Conservation (phyloP, 2,329 filamentous ascomycete genomes). For the Arthrobotrys pseudoclavata region DNA sequence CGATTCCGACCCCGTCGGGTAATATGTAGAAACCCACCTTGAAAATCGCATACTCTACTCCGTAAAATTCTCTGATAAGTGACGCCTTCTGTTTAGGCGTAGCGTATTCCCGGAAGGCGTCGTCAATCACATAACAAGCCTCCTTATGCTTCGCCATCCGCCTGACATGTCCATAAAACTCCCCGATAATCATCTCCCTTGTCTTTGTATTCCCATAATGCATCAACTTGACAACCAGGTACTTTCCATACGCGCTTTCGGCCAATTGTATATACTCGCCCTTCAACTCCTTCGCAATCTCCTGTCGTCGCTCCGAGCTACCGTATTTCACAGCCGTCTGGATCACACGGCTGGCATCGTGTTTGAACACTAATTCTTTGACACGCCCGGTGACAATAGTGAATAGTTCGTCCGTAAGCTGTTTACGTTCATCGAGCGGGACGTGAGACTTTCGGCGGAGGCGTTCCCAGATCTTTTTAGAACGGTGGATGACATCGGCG, state of each 20-base stretch:
- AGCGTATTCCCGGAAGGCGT: constrained; percentile 91
- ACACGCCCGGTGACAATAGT: constrained; percentile 90
- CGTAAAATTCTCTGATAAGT: constrained; percentile 95
- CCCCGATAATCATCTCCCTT: constrained; percentile 87
- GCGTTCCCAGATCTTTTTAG: constrained; percentile 97
- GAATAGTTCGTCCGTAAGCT: constrained; percentile 90
- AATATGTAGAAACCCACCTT: constrained; percentile 65
- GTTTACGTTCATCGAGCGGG: constrained; percentile 86
- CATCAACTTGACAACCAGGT: constrained; percentile 93
- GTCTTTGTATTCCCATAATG: constrained; percentile 91
- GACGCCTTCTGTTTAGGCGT: constrained; percentile 86
- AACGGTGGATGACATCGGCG: constrained; percentile 86
- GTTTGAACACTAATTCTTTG: constrained; percentile 97
- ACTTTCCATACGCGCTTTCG: constrained; percentile 97
- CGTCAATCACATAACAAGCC: constrained; percentile 96
- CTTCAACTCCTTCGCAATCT: constrained; percentile 87
- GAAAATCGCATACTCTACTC: constrained; percentile 89
- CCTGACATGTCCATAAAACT: constrained; percentile 94
- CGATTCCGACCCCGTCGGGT: constrained; percentile 64
- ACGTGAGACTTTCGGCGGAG: constrained; percentile 94
- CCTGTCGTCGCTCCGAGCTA: constrained; percentile 83
- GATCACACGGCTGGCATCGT: constrained; percentile 95
- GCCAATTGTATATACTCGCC: constrained; percentile 86
- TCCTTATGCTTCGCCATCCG: constrained; percentile 96
- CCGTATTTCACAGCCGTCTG: constrained; percentile 98